Conservation (phyloP, 2,329 filamentous ascomycete species). For the Pseudovirgaria hyperparasitica region DNA sequence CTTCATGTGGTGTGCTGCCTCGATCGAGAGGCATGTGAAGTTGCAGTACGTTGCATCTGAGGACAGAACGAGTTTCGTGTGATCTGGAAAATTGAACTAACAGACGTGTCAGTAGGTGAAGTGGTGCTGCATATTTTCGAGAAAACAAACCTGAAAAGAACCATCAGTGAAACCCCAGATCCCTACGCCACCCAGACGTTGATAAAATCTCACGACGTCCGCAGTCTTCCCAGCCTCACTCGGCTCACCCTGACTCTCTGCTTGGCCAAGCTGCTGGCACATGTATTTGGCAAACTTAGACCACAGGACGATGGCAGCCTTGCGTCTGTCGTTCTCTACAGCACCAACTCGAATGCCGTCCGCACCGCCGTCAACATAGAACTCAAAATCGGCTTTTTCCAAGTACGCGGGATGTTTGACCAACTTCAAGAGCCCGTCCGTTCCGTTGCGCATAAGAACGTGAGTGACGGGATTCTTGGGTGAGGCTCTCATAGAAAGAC, state of each 20-base stretch:
- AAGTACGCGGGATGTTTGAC: conserved; percentile 41
- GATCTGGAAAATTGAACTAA: conserved; percentile 77
- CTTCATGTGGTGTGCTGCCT: conserved; percentile 54
- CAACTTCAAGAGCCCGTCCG: conserved; percentile 56
- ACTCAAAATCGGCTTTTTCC: conserved; percentile 43
- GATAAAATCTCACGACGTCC: conserved; percentile 64
- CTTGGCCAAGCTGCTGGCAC: conserved; percentile 30
- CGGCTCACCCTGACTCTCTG: conserved; percentile 35
- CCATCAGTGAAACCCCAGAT: conserved; percentile 75
- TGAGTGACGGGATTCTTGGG: conserved; percentile 49
- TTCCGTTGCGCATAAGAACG: conserved; percentile 58
- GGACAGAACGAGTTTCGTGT: conserved; percentile 73
- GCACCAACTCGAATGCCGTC: conserved; percentile 53
- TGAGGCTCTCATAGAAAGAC: conserved; percentile 45
- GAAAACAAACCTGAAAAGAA: conserved; percentile 51
- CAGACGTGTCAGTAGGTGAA: conserved; percentile 2
- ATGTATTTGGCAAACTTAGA: conserved; percentile 65
- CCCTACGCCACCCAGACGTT: conserved; percentile 67
- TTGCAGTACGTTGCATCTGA: conserved; percentile 62
- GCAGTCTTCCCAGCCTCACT: conserved; percentile 29
- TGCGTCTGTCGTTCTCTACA: conserved; percentile 43
- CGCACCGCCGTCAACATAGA: conserved; percentile 60
- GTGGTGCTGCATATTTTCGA: neutral
- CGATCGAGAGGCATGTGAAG: conserved; percentile 63
- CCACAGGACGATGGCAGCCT: conserved; percentile 44